Conservation (phyloP, 768 basidiomycete genomes). For the Pulveroboletus sp. region DNA sequence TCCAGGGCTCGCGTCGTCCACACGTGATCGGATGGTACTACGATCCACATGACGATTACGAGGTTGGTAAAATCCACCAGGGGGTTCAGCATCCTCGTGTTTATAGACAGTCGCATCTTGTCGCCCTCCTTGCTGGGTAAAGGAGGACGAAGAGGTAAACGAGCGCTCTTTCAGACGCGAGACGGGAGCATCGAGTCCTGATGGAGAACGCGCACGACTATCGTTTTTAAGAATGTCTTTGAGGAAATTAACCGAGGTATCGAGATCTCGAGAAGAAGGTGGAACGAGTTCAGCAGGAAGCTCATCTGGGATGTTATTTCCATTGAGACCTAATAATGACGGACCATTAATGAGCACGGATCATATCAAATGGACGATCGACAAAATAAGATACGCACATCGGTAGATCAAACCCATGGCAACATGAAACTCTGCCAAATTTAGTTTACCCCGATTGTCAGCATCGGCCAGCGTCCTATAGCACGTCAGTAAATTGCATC, state of each 20-base stretch:
- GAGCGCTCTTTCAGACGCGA: conserved; percentile 69
- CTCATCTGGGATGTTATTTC: conserved; percentile 81
- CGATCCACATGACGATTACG: conserved; percentile 83
- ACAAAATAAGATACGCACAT: conserved; percentile 48
- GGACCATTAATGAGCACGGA: neutral
- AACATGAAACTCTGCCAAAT: conserved; percentile 93
- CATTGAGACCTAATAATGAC: conserved; percentile 67
- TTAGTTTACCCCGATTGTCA: conserved; percentile 92
- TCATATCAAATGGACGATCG: neutral
- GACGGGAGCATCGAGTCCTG: conserved; percentile 45
- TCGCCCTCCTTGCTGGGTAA: conserved; percentile 47
- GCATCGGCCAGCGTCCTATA: conserved; percentile 86
- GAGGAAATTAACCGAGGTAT: conserved; percentile 83
- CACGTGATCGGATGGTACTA: conserved; percentile 66
- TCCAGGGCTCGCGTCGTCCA: conserved; percentile 56
- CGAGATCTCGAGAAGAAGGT: conserved; percentile 86
- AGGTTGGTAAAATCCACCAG: conserved; percentile 71
- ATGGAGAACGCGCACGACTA: conserved; percentile 65
- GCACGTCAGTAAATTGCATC: neutral
- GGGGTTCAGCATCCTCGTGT: conserved; percentile 59
- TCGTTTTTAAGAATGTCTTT: conserved; percentile 87
- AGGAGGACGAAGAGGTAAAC: conserved; percentile 52
- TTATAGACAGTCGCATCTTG: conserved; percentile 93
- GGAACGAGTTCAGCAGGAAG: conserved; percentile 89
- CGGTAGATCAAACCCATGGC: conserved; percentile 98